Evolutionary conservation across 345 rosid genomes (phyloP).

Genomic region (Trapa bicornis): DNA sequence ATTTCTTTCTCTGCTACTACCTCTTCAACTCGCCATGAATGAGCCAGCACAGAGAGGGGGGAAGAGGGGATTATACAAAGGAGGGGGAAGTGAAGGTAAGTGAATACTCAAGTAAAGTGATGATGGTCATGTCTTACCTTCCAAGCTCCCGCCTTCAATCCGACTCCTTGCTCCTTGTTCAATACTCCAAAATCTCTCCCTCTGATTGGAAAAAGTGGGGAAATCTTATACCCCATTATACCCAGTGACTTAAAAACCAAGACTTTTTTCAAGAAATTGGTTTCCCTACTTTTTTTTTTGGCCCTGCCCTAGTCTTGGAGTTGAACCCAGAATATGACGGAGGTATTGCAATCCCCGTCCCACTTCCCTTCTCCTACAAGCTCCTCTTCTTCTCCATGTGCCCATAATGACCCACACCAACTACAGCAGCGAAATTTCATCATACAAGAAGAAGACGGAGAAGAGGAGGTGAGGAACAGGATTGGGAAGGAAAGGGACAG

Average conservation of each 20-base stretch:
- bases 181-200: conserved; percentile 7
- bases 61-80: background rate
- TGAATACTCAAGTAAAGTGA: conserved; percentile 17
- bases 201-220: background rate
- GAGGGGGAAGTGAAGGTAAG: background rate
- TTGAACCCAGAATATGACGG: conserved; percentile 40
- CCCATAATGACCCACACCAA: conserved; percentile 34
- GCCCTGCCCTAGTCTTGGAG: background rate
- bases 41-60: conserved; percentile 13
- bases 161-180: conserved; percentile 35
- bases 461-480: conserved; percentile 17
- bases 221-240: background rate
- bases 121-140: conserved; percentile 51
- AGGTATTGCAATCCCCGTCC: conserved; percentile 53
- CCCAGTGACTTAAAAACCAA: background rate
- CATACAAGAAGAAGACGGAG: conserved; percentile 10
- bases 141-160: conserved; percentile 65
- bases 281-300: background rate
- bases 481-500: conserved; percentile 14
- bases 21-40: conserved; percentile 5
- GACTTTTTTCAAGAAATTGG: background rate
- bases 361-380: conserved; percentile 91
- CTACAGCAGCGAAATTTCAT: conserved; percentile 8
- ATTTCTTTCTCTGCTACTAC: conserved; percentile 3
- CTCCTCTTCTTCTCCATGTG: conserved; percentile 50